phyloP scores from a whole-genome alignment of 495 filamentous ascomycete species.

The Neurospora sp. region DNA sequence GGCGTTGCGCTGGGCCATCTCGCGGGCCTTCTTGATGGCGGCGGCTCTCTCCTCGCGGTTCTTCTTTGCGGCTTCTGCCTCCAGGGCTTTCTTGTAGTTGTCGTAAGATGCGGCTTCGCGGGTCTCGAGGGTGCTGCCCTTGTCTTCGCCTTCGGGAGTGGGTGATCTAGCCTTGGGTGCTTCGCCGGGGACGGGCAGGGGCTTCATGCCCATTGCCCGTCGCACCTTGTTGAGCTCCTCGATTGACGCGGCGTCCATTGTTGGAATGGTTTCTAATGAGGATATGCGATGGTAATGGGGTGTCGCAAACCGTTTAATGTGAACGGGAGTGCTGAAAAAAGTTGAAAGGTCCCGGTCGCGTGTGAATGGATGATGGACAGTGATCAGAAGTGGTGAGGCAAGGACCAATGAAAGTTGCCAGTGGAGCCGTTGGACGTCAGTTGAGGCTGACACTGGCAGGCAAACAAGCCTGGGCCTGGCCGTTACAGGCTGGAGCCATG shows the following conservation, averaged over 20 bases:
- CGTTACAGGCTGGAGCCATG: not conserved
- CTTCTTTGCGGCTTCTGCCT: conserved; percentile 53
- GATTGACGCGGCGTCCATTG: conserved; percentile 77
- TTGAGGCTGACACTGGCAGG: conserved; percentile 4
- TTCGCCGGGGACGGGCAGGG: conserved; percentile 70
- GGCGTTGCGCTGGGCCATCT: conserved; percentile 62
- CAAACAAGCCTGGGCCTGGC: not conserved
- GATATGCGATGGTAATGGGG: not conserved
- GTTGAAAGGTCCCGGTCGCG: not conserved
- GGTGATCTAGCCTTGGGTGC: conserved; percentile 22
- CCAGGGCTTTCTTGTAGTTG: conserved; percentile 44
- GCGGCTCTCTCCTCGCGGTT: conserved; percentile 67
- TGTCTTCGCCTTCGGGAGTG: conserved; percentile 41
- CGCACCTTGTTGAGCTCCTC: conserved; percentile 94
- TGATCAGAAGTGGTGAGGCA: not conserved
- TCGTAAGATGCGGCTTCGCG: conserved; percentile 67
- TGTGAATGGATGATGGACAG: not conserved
- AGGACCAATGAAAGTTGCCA: conserved; percentile 1
- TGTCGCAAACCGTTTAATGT: not conserved
- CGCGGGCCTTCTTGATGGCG: conserved; percentile 80
- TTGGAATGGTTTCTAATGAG: conserved; percentile 7
- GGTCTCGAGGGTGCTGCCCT: conserved; percentile 70
- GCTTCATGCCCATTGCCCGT: conserved; percentile 78
- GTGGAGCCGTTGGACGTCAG: not conserved
- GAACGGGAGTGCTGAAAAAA: not conserved